Evolutionary conservation across 176 grass and related monocot species (phyloP).

Genomic region (Oryza brachyantha): DNA sequence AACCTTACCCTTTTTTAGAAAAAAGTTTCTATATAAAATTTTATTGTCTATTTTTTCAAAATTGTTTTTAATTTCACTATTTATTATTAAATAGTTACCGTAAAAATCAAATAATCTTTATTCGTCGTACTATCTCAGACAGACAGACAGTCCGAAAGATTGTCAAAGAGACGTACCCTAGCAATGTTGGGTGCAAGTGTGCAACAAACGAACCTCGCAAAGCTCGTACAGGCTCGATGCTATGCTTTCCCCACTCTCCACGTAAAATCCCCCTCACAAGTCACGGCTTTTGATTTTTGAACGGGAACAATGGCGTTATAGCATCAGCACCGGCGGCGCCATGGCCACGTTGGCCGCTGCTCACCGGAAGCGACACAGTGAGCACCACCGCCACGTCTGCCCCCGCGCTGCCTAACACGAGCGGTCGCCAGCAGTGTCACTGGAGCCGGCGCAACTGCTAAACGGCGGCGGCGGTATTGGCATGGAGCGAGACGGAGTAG

Average conservation of each 20-base stretch:
- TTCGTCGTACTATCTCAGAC: too few relatives aligned
- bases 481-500: background rate
- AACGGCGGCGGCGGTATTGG: background rate
- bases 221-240: background rate
- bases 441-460: background rate
- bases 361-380: background rate
- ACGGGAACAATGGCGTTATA: constrained; percentile 23
- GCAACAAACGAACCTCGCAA: background rate
- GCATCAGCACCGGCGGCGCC: background rate
- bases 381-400: too few relatives aligned
- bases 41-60: too few relatives aligned
- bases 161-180: background rate
- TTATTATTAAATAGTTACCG: too few relatives aligned
- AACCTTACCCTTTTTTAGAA: too few relatives aligned
- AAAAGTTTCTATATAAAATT: too few relatives aligned
- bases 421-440: background rate
- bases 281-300: constrained; percentile 12
- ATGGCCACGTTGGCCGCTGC: background rate
- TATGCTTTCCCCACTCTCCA: constrained; percentile 41
- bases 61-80: too few relatives aligned
- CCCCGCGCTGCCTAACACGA: too few relatives aligned
- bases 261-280: constrained; percentile 18
- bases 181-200: background rate
- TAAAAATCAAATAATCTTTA: too few relatives aligned
- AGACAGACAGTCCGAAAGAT: too few relatives aligned